These are phyloP conservation scores for Suhomyces bolitotheri DNA, from an alignment of 1,139 yeast species.

Conservation along the genomic window DNA sequence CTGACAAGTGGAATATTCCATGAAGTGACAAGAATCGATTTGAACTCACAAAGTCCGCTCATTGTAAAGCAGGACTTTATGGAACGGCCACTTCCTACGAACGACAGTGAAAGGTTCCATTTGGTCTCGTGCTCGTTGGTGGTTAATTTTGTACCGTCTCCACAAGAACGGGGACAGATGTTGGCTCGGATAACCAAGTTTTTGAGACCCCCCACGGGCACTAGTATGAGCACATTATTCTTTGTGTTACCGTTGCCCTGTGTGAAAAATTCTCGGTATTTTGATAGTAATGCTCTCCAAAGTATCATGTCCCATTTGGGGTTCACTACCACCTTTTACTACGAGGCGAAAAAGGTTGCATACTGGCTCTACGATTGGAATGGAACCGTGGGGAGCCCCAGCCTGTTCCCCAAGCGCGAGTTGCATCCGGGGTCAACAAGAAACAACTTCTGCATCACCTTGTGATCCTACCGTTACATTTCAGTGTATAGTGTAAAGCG, in stretches of 20 bases:
- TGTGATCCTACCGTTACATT: too few species aligned
- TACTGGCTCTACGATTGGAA: constrained; percentile 68
- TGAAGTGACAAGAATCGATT: constrained; percentile 50
- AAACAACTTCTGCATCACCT: constrained; percentile 63
- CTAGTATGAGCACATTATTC: constrained; percentile 48
- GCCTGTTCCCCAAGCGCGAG: constrained; percentile 43
- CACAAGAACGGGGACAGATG: constrained; percentile 76
- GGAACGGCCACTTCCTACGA: constrained; percentile 63
- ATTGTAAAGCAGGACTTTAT: constrained; percentile 82
- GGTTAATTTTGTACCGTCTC: constrained; percentile 80
- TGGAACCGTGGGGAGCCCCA: constrained; percentile 23
- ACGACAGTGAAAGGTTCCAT: constrained; percentile 50
- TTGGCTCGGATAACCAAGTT: constrained; percentile 59
- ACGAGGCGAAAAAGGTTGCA: constrained; percentile 72
- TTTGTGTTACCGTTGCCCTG: constrained; percentile 90
- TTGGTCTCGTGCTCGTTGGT: constrained; percentile 83
- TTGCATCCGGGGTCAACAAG: constrained; percentile 52
- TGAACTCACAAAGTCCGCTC: constrained; percentile 73
- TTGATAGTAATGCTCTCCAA: constrained; percentile 46
- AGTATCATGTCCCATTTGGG: constrained; percentile 61
- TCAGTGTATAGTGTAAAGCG: too few species aligned
- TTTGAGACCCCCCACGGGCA: constrained; percentile 36
- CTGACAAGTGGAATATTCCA: constrained; percentile 1
- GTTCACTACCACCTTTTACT: constrained; percentile 45
- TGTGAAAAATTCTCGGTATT: constrained; percentile 76